Evolutionary conservation across 768 basidiomycete genomes (phyloP).

Genomic region (Suillus cothurnatus): DNA sequence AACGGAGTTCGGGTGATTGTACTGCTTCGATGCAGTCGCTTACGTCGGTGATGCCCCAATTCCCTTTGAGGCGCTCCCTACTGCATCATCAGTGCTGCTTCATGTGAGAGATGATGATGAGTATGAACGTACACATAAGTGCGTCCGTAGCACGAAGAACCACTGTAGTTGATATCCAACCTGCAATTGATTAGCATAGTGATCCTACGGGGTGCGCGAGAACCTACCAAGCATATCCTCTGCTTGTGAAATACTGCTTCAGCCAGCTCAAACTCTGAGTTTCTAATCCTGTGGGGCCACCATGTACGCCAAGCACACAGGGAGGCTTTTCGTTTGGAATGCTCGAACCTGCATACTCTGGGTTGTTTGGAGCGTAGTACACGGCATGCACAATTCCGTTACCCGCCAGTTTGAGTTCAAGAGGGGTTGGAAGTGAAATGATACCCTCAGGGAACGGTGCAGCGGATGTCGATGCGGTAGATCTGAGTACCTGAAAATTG

Average conservation of each 20-base stretch:
- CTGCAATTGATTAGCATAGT: not conserved
- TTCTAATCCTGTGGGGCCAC: conserved; percentile 63
- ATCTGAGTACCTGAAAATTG: conserved; percentile 25
- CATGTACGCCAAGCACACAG: conserved; percentile 64
- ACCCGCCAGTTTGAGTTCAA: conserved; percentile 40
- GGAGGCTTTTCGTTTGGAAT: conserved; percentile 60
- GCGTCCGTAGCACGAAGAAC: conserved; percentile 74
- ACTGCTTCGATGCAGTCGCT: conserved; percentile 64
- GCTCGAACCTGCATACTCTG: conserved; percentile 52
- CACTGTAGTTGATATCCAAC: conserved; percentile 76
- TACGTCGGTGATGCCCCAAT: conserved; percentile 79
- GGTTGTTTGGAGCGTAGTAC: conserved; percentile 70
- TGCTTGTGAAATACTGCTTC: conserved; percentile 67
- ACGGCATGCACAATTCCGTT: conserved; percentile 56
- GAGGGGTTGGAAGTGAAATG: conserved; percentile 52
- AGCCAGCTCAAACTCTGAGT: conserved; percentile 52
- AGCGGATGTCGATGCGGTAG: conserved; percentile 21
- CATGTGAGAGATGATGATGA: conserved; percentile 50
- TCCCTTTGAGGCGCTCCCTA: conserved; percentile 50
- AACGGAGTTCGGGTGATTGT: conserved; percentile 37
- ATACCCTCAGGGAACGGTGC: conserved; percentile 9
- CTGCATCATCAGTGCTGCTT: conserved; percentile 59
- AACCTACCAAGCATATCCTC: conserved; percentile 66
- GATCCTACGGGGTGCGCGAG: no score
- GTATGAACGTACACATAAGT: conserved; percentile 49